These are phyloP conservation scores for Malus hybrid DNA, from an alignment of 331 rosid species.

Conservation along the genomic window DNA sequence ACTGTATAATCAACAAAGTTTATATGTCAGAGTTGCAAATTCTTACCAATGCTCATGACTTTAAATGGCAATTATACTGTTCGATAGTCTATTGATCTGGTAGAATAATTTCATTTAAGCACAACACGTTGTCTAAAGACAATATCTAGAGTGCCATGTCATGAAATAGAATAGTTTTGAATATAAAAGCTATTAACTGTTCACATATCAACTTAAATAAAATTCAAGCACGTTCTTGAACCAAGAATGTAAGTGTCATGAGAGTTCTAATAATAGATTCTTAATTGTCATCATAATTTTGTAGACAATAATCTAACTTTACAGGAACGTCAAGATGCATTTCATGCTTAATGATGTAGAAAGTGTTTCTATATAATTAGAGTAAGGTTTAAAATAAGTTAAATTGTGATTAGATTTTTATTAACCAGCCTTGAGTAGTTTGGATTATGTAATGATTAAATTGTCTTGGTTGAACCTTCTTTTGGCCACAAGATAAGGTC, in stretches of 20 bases:
- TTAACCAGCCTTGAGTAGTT: not conserved
- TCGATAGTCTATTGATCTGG: not conserved
- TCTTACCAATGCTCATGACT: not conserved
- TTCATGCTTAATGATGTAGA: not conserved
- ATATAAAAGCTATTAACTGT: no score
- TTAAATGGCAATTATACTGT: not conserved
- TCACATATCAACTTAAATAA: no score
- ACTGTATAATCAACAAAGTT: not conserved
- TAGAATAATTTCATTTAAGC: not conserved
- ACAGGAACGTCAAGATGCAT: not conserved
- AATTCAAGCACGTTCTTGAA: not conserved
- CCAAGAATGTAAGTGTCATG: not conserved
- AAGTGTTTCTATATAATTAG: not conserved
- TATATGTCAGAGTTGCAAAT: not conserved
- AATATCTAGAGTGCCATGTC: no score
- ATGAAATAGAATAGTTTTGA: no score
- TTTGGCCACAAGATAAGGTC: not conserved
- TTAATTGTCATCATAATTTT: not conserved
- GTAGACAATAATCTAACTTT: slow-evolving; percentile 2
- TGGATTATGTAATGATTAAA: not conserved
- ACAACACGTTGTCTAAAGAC: no score
- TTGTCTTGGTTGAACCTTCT: not conserved
- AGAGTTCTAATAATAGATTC: not conserved
- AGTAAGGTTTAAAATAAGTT: not conserved
- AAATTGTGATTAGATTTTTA: not conserved